These are phyloP conservation scores for Zygosaccharomyces bailii DNA, from an alignment of 805 yeast species.

Conservation along the genomic window DNA sequence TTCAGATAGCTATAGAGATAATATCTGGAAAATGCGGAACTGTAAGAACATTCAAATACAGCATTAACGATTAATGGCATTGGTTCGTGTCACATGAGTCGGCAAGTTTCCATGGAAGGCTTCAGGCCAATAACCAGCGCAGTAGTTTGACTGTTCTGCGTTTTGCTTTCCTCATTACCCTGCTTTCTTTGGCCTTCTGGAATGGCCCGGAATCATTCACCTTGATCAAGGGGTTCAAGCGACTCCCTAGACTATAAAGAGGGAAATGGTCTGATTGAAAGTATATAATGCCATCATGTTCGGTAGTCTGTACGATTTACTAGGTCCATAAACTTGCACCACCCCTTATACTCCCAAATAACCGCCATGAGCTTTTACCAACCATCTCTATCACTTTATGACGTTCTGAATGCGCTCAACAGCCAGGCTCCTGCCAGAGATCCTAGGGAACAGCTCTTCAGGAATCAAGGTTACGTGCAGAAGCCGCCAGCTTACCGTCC, in stretches of 20 bases:
- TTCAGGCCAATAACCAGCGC: no score
- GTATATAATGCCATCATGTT: no score
- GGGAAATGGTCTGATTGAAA: no score
- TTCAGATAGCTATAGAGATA: no score
- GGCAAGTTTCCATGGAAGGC: no score
- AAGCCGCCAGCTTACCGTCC: conserved; percentile 10
- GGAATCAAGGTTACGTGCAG: conserved; percentile 11
- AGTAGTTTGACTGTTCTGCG: no score
- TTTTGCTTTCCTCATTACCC: not conserved
- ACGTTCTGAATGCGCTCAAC: conserved; percentile 29
- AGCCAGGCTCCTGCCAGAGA: conserved; percentile 21
- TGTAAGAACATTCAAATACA: no score
- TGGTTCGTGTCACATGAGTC: no score
- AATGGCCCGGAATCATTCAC: not conserved
- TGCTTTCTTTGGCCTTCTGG: conserved; percentile 4
- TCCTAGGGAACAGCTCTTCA: conserved; percentile 13
- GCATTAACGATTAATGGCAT: no score
- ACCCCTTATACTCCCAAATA: not conserved
- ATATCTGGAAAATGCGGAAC: no score
- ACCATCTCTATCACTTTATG: conserved; percentile 32
- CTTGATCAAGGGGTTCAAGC: not conserved
- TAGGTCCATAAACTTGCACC: not conserved
- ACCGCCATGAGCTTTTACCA: conserved; percentile 31
- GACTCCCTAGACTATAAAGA: not conserved
- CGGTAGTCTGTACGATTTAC: not conserved